These are phyloP conservation scores for Sphenostylis stenocarpa DNA, from an alignment of 306 rosid species.

Conservation along the genomic window DNA sequence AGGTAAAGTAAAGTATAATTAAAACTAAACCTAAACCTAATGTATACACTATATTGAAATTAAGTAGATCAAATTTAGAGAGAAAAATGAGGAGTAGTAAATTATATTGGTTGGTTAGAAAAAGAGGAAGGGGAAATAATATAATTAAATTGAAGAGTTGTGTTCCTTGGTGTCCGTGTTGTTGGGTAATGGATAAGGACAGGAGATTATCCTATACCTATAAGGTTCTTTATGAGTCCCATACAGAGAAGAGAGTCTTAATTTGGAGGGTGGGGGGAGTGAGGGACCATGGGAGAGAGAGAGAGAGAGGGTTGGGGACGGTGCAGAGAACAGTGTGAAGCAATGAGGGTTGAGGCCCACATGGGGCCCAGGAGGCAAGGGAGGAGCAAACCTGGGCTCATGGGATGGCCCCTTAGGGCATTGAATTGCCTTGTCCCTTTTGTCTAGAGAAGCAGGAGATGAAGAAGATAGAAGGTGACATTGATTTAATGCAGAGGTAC, in stretches of 20 bases:
- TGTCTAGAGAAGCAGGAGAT: conserved; percentile 28
- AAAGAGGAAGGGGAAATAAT: neutral
- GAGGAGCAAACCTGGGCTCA: conserved; percentile 45
- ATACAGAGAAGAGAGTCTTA: conserved; percentile 26
- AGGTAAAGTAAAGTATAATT: too few relatives aligned
- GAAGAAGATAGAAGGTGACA: conserved; percentile 41
- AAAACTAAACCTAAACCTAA: too few relatives aligned
- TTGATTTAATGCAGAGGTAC: conserved; percentile 32
- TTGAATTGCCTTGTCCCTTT: conserved; percentile 63
- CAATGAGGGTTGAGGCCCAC: conserved; percentile 29
- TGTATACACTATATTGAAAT: too few relatives aligned
- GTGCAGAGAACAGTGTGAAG: conserved; percentile 43
- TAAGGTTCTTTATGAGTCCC: neutral
- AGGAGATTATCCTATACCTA: neutral
- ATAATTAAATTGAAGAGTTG: neutral
- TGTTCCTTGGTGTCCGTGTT: conserved; percentile 9
- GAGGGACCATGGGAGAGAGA: too few relatives aligned
- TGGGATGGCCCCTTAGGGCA: conserved; percentile 47
- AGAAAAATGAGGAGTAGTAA: too few relatives aligned
- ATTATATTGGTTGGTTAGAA: neutral
- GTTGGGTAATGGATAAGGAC: conserved; percentile 33
- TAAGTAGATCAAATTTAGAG: too few relatives aligned
- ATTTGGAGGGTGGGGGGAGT: conserved; percentile 26
- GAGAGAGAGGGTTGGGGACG: too few relatives aligned
- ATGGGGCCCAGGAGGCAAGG: neutral